Percentiles rank a stretch among this genome's conserved stretches.
Conservation (phyloP, 2,329 filamentous ascomycete species). For the Penicillium sp. region DNA sequence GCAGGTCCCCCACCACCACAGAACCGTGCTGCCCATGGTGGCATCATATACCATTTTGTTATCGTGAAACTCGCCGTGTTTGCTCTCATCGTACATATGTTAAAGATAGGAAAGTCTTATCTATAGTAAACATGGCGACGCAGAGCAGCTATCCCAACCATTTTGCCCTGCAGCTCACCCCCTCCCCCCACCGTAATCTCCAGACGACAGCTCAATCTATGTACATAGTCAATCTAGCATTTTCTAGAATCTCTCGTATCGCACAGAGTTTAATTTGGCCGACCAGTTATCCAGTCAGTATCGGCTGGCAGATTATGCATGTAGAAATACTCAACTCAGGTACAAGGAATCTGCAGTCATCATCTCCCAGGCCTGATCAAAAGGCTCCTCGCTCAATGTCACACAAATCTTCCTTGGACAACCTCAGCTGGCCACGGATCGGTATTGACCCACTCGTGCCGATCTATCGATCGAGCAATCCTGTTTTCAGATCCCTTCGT, state of each 20-base stretch:
- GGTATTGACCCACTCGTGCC: conserved; percentile 6
- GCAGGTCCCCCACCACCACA: background rate
- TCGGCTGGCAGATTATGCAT: background rate
- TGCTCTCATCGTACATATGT: background rate
- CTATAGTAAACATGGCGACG: too few species aligned
- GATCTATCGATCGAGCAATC: conserved; percentile 19
- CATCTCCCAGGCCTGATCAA: conserved; percentile 2
- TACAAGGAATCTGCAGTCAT: conserved; percentile 8
- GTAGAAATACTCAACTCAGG: conserved; percentile 6
- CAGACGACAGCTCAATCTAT: too few species aligned
- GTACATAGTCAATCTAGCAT: background rate
- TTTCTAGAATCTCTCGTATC: background rate
- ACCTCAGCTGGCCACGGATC: background rate
- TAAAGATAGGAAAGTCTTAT: too few species aligned
- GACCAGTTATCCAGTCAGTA: background rate
- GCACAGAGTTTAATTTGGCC: background rate
- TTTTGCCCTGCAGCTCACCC: too few species aligned
- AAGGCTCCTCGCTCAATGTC: conserved; percentile 5
- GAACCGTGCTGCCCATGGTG: background rate
- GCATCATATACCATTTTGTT: background rate
- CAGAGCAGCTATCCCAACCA: too few species aligned
- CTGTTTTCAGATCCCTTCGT: conserved; percentile 18
- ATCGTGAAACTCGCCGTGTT: background rate
- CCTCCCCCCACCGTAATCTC: too few species aligned
- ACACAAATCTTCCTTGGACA: background rate